phyloP scores from a whole-genome alignment of 2,329 filamentous ascomycete genomes.

The Aspergillus uvarum region DNA sequence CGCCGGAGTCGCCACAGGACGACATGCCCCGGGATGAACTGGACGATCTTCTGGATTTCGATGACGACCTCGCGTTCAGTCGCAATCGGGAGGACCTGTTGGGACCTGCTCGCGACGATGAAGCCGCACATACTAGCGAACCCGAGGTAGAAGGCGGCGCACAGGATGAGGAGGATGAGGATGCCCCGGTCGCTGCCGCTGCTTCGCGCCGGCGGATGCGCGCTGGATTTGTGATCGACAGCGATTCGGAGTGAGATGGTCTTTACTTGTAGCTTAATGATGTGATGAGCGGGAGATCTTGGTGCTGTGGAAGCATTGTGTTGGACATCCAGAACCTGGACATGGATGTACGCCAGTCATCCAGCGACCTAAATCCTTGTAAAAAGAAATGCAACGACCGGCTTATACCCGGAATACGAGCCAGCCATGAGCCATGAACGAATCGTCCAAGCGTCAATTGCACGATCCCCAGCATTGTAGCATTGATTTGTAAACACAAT shows the following conservation, averaged over 20 bases:
- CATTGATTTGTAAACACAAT: too few relatives aligned
- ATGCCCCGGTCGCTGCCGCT: constrained; percentile 29
- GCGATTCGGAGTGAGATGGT: constrained; percentile 41
- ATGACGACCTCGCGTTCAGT: constrained; percentile 35
- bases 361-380: too few relatives aligned
- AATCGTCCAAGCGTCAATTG: too few relatives aligned
- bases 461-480: too few relatives aligned
- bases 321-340: too few relatives aligned
- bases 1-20: constrained; percentile 17
- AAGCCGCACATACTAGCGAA: not conserved
- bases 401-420: too few relatives aligned
- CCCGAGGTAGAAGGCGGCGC: constrained; percentile 10
- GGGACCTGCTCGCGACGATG: constrained; percentile 1
- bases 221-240: constrained; percentile 45
- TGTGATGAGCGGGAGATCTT: constrained; percentile 20
- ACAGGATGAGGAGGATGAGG: constrained; percentile 32
- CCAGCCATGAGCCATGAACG: too few relatives aligned
- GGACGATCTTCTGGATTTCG: constrained; percentile 35
- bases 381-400: too few relatives aligned
- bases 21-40: constrained; percentile 27
- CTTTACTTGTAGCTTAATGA: constrained; percentile 23
- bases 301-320: not conserved
- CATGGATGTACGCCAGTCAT: too few relatives aligned
- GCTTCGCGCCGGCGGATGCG: constrained; percentile 34
- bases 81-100: constrained; percentile 25